Conservation (phyloP, 805 yeast species). For the Zygosaccharomyces rouxii region DNA sequence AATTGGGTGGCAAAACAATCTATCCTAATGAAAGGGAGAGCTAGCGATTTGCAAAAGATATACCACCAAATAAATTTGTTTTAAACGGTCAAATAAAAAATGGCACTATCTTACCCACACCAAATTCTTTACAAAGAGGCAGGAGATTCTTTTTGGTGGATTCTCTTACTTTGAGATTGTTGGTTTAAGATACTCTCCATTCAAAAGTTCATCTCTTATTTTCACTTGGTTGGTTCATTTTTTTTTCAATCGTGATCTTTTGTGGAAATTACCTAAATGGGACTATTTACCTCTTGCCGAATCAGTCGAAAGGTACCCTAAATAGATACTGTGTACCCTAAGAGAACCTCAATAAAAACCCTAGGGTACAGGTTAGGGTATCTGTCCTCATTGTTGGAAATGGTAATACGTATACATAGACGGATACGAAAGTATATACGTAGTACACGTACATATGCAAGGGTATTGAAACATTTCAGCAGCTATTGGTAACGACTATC, state of each 20-base stretch:
- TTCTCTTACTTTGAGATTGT: conserved; percentile 1
- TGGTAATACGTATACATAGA: neutral
- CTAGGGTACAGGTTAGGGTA: neutral
- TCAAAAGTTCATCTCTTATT: conserved; percentile 1
- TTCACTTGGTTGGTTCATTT: neutral
- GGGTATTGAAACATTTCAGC: neutral
- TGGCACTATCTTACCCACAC: neutral
- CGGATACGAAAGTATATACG: neutral
- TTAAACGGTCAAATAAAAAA: neutral
- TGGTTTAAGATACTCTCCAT: conserved; percentile 1
- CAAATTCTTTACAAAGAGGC: conserved; percentile 2
- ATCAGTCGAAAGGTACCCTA: neutral
- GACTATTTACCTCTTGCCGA: conserved; percentile 7
- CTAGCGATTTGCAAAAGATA: conserved; percentile 1
- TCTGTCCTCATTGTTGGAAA: neutral
- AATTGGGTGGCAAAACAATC: neutral
- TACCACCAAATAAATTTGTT: neutral
- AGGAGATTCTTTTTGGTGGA: conserved; percentile 2
- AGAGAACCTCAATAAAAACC: neutral
- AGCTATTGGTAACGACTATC: neutral
- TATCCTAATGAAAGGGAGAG: neutral
- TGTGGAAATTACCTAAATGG: conserved; percentile 12
- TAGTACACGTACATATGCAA: neutral
- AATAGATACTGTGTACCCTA: neutral
- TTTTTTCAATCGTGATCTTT: conserved; percentile 3